phyloP scores from a whole-genome alignment of 2,329 filamentous ascomycete genomes.

The Orbilia brochopaga region DNA sequence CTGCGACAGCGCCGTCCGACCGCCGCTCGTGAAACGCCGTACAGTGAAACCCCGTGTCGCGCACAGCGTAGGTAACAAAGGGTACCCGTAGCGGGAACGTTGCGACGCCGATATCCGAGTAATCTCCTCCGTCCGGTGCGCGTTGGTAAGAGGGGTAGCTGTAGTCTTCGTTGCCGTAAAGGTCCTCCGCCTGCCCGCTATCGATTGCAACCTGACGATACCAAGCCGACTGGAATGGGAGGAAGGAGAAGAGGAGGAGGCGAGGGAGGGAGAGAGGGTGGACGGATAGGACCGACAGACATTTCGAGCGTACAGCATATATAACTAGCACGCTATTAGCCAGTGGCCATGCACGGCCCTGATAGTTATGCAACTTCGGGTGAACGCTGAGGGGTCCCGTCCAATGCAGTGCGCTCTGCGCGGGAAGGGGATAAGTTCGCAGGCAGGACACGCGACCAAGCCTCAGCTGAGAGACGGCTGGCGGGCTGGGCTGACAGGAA shows the following conservation, averaged over 20 bases:
- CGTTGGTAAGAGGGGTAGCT: background rate
- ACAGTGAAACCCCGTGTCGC: background rate
- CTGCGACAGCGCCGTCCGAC: constrained; percentile 5
- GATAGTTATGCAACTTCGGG: background rate
- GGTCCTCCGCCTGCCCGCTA: constrained; percentile 13
- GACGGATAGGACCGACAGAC: constrained; percentile 30
- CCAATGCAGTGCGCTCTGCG: constrained; percentile 11
- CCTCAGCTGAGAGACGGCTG: background rate
- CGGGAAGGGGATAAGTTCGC: constrained; percentile 10
- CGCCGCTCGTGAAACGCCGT: constrained; percentile 2
- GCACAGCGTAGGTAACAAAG: constrained; percentile 1
- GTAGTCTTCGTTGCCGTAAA: background rate
- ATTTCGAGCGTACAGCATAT: constrained; percentile 49
- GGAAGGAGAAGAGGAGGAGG: background rate
- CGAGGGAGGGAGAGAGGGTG: constrained; percentile 8
- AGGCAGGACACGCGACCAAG: constrained; percentile 38
- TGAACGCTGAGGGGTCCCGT: background rate
- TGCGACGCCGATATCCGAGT: constrained; percentile 17
- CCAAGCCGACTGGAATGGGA: background rate
- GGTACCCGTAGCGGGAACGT: constrained; percentile 20
- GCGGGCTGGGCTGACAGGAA: too few species aligned
- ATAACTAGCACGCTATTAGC: constrained; percentile 4
- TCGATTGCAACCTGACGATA: constrained; percentile 2
- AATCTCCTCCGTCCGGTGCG: constrained; percentile 40
- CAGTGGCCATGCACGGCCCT: background rate